phyloP scores from a whole-genome alignment of 345 rosid genomes.

The Syzygium aqueum region DNA sequence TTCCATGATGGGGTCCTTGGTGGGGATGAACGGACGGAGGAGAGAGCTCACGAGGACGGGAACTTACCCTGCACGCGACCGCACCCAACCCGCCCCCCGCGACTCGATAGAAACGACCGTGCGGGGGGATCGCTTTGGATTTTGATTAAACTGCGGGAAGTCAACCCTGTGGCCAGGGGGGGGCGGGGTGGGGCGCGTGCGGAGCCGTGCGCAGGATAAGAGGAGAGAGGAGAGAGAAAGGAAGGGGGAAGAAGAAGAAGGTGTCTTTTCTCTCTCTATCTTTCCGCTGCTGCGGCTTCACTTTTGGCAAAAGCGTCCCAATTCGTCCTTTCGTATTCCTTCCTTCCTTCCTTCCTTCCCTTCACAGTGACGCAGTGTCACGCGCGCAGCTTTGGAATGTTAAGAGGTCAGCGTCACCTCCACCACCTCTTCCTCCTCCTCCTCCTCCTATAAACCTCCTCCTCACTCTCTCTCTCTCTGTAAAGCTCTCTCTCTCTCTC shows the following conservation, averaged over 20 bases:
- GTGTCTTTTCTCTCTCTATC: background rate
- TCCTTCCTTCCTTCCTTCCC: background rate
- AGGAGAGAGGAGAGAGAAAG: background rate
- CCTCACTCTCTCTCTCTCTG: background rate
- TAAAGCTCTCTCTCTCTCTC: background rate
- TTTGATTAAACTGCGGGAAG: background rate
- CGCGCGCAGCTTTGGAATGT: background rate
- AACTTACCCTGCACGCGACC: background rate
- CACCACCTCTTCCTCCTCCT: no score
- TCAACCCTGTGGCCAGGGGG: background rate
- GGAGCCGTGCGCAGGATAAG: background rate
- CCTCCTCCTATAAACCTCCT: background rate
- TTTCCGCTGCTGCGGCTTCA: background rate
- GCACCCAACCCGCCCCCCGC: background rate
- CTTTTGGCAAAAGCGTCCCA: background rate
- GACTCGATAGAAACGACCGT: background rate
- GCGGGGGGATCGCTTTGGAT: background rate
- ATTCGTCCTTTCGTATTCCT: background rate
- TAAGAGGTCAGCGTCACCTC: constrained; percentile 5
- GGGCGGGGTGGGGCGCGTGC: background rate
- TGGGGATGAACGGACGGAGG: background rate
- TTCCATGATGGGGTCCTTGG: no score
- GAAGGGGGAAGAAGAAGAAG: no score
- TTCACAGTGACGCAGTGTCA: background rate
- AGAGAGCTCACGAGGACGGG: background rate